Evolutionary conservation across 2,329 filamentous ascomycete genomes (phyloP).

Genomic region (Colletotrichum shisoi): DNA sequence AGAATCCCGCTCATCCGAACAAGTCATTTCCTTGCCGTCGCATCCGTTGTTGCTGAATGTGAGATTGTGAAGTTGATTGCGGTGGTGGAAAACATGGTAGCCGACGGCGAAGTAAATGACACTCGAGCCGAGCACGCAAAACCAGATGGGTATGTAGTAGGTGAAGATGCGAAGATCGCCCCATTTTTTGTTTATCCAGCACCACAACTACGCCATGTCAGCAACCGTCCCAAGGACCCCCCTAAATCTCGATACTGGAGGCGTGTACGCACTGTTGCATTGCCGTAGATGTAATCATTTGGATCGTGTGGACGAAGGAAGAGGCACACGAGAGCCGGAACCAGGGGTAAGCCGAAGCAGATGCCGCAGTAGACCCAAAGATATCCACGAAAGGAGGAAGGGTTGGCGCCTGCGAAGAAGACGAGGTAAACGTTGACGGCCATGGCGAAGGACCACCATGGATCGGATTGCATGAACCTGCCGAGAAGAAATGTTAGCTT

Average conservation of each 20-base stretch:
- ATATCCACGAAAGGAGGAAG: conserved; percentile 74
- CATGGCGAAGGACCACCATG: conserved; percentile 83
- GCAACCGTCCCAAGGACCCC: neutral
- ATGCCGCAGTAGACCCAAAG: conserved; percentile 74
- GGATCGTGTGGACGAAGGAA: conserved; percentile 53
- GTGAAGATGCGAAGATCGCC: conserved; percentile 66
- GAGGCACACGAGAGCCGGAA: conserved; percentile 72
- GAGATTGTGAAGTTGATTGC: conserved; percentile 64
- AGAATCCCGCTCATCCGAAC: conserved; percentile 43
- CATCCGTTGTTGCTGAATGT: conserved; percentile 56
- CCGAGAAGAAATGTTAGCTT: conserved; percentile 10
- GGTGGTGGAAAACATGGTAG: conserved; percentile 66
- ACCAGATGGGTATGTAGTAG: conserved; percentile 69
- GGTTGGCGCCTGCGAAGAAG: conserved; percentile 67
- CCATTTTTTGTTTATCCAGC: conserved; percentile 66
- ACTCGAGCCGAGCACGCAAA: conserved; percentile 64
- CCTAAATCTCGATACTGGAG: neutral
- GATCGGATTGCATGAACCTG: conserved; percentile 80
- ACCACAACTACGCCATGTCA: conserved; percentile 60
- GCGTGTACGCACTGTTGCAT: conserved; percentile 60
- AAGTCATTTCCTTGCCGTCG: conserved; percentile 48
- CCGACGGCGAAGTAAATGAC: conserved; percentile 66
- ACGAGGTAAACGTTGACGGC: conserved; percentile 80
- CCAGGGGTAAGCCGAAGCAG: conserved; percentile 75
- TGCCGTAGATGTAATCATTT: conserved; percentile 55